Evolutionary conservation across 345 rosid genomes (phyloP), one percentile per base, ranked within the genome.

Genomic region (Brassica nigra): DNA sequence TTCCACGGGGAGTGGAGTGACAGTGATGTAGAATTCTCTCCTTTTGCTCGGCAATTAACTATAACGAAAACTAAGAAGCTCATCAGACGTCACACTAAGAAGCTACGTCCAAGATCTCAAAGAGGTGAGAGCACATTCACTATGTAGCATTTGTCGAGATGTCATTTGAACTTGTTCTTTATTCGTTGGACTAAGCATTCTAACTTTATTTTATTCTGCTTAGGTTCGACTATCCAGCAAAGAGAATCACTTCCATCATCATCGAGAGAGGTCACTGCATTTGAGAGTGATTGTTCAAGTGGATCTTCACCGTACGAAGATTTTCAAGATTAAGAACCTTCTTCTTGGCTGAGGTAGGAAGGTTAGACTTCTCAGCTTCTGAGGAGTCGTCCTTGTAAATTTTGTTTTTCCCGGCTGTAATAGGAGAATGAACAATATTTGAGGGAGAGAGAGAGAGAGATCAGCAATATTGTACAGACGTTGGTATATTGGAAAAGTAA

Each of bases 1-100:
- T 88, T 83, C 86, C 92, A 86, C 5, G 97, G 94, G 31, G 98
- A 93, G 39, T 91, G 98, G 97, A 93, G 99, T 76, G 99, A 90
- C 76, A 89, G 93, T 80, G 99, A 95, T 66, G 90, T 71, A 4
- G 99, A 91, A 27, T 88, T 86, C 78, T 89, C 97, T 52, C 97
- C 97, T 44, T 89, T 87, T 77, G 93, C 99, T 31, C 72, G 97
- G 80, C 99, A 95, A 78, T 91, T 91, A 68, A 95, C 99, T 44
- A 95, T 95, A 83, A 93, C 90, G 20, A 91, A 89, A 84, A 94
- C 99, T 16, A 95, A 84, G 84, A 92, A 77, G 78, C 96, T 95
- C 76, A 87, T 95, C 62, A 86, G 84, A 85, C 89, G 97, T 3
- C 98, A 91, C 80, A 95, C 99, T 29, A 95, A 90, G 84, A 95